Evolutionary conservation across 352 stramenopile genomes (phyloP).

Genomic region (Phytopythium cucurbitacearum): DNA sequence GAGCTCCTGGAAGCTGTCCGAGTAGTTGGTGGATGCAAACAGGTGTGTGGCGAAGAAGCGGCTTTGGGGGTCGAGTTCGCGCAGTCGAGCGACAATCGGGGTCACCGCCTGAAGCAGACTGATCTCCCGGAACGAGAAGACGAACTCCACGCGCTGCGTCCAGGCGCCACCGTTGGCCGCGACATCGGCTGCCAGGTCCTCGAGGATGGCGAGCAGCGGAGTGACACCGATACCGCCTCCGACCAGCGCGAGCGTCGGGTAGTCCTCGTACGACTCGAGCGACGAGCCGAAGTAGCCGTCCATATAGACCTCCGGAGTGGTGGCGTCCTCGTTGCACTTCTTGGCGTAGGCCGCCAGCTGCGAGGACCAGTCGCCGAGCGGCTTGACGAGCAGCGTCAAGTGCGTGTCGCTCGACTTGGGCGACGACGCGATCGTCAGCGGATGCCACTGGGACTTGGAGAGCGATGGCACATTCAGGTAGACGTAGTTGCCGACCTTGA

Average conservation of each 20-base stretch:
- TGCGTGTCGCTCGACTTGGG: conserved; percentile 29
- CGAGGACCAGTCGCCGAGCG: conserved; percentile 43
- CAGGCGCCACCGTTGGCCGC: conserved; percentile 20
- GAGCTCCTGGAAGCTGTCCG: conserved; percentile 19
- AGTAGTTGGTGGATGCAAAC: conserved; percentile 21
- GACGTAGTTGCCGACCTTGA: conserved; percentile 48
- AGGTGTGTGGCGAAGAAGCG: conserved; percentile 28
- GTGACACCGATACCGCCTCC: conserved; percentile 42
- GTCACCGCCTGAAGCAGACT: conserved; percentile 24
- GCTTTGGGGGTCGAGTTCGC: conserved; percentile 30
- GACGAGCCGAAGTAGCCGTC: conserved; percentile 51
- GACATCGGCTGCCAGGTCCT: conserved; percentile 33
- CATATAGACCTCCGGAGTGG: conserved; percentile 39
- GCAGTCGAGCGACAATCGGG: conserved; percentile 25
- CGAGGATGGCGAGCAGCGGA: conserved; percentile 36
- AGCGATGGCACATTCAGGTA: conserved; percentile 51
- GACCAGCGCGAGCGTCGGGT: conserved; percentile 39
- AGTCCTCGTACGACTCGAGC: conserved; percentile 41
- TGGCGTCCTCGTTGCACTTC: conserved; percentile 21
- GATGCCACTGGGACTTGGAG: conserved; percentile 55
- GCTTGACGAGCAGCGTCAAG: conserved; percentile 45
- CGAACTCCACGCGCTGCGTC: conserved; percentile 33
- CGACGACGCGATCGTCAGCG: conserved; percentile 51
- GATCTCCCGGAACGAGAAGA: conserved; percentile 38
- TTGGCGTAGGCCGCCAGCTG: conserved; percentile 37